phyloP scores from a whole-genome alignment of 306 rosid species.

The Cotoneaster glaucophyllus region DNA sequence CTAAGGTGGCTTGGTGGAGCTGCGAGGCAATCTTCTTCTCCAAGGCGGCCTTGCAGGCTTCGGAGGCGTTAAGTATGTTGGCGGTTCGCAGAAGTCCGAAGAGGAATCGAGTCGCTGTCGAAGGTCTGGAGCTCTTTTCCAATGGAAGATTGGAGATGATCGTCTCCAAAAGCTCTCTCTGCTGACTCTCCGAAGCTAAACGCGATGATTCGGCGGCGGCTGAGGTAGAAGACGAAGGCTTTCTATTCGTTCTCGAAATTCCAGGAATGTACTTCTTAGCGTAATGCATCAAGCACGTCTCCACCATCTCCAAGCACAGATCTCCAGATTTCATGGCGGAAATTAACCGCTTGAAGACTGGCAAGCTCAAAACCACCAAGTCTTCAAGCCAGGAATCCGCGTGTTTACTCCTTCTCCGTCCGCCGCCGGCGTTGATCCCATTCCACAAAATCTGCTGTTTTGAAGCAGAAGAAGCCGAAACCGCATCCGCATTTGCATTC shows the following conservation, averaged over 20 bases:
- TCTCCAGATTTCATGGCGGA: constrained; percentile 47
- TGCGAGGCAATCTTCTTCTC: constrained; percentile 89
- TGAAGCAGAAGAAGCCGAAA: constrained; percentile 19
- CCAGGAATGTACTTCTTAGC: constrained; percentile 87
- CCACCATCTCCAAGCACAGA: constrained; percentile 57
- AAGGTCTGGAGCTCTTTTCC: constrained; percentile 45
- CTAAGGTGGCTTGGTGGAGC: constrained; percentile 81
- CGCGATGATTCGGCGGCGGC: constrained; percentile 12
- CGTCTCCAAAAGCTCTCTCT: constrained; percentile 72
- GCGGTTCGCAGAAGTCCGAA: constrained; percentile 76
- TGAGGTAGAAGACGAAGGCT: constrained; percentile 40
- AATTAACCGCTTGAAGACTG: constrained; percentile 63
- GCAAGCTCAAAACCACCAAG: constrained; percentile 51
- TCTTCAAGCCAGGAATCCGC: constrained; percentile 80
- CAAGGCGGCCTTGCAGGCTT: constrained; percentile 49
- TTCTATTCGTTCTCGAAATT: constrained; percentile 63
- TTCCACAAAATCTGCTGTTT: constrained; percentile 60
- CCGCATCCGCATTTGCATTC: neutral
- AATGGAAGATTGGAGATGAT: constrained; percentile 60
- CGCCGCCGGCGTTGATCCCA: constrained; percentile 45
- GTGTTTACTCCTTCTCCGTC: constrained; percentile 37
- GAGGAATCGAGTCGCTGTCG: constrained; percentile 55
- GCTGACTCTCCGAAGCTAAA: constrained; percentile 52
- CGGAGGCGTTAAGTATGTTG: constrained; percentile 66
- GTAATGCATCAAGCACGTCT: constrained; percentile 66